Evolutionary conservation across 2,329 filamentous ascomycete genomes (phyloP).

Genomic region (Canariomyces notabilis): DNA sequence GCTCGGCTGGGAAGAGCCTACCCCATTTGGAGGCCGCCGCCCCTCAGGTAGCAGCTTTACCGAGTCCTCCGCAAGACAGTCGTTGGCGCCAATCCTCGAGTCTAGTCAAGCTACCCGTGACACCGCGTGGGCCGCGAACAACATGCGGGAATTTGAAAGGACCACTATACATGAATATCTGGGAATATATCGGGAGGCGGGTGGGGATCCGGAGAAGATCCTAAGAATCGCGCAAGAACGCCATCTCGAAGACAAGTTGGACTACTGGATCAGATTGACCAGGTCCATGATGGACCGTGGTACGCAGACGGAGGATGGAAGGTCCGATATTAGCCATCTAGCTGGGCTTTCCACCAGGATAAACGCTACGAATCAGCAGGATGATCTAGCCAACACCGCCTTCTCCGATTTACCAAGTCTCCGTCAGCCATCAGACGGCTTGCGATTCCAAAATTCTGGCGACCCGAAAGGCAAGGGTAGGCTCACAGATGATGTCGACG

Average conservation of each 20-base stretch:
- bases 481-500: slow-evolving; percentile 5
- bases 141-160: slow-evolving; percentile 9
- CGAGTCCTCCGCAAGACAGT: neutral
- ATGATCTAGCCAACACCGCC: neutral
- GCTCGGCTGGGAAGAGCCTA: too few species aligned
- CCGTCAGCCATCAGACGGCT: neutral
- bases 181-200: slow-evolving; percentile 54
- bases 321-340: neutral
- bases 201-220: slow-evolving; percentile 55
- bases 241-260: slow-evolving; percentile 52
- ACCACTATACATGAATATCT: slow-evolving; percentile 41
- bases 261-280: slow-evolving; percentile 55
- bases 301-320: slow-evolving; percentile 1
- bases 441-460: neutral
- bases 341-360: neutral
- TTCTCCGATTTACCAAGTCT: neutral
- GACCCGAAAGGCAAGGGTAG: slow-evolving; percentile 5
- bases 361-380: neutral
- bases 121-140: neutral
- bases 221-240: slow-evolving; percentile 58
- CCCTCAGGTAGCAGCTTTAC: neutral
- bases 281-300: slow-evolving; percentile 29
- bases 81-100: neutral
- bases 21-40: neutral
- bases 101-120: neutral